These are phyloP conservation scores for Melampsora abietis-canadensis DNA, from an alignment of 1,284 basidiomycete species.

Conservation along the genomic window DNA sequence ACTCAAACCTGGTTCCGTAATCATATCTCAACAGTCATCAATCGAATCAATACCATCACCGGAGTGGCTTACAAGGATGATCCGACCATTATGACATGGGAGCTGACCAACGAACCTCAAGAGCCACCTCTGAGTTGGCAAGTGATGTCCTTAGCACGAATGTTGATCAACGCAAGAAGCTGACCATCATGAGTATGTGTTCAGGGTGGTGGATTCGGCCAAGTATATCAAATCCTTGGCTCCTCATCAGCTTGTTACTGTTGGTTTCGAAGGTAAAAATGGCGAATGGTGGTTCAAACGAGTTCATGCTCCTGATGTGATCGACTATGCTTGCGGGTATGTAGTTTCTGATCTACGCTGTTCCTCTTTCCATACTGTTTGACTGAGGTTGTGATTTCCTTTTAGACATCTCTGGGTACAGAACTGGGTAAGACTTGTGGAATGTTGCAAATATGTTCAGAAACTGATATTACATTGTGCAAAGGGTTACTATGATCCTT, in stretches of 20 bases:
- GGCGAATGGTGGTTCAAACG: conserved; percentile 48
- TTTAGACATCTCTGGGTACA: conserved; percentile 43
- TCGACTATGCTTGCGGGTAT: conserved; percentile 47
- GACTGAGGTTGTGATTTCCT: neutral
- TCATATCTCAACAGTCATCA: conserved; percentile 46
- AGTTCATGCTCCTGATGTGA: conserved; percentile 43
- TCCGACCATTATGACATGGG: conserved; percentile 49
- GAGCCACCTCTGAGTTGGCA: conserved; percentile 38
- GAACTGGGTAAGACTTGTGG: conserved; percentile 31
- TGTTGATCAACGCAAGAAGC: neutral
- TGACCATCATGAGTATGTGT: conserved; percentile 35
- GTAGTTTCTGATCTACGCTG: neutral
- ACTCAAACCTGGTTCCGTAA: conserved; percentile 41
- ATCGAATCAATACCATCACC: conserved; percentile 48
- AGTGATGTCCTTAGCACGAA: neutral
- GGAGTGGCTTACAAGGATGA: conserved; percentile 47
- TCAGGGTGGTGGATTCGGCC: conserved; percentile 46
- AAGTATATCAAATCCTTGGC: conserved; percentile 46
- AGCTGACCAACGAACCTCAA: conserved; percentile 49
- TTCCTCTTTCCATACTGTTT: neutral
- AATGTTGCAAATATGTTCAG: neutral
- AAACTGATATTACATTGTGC: neutral
- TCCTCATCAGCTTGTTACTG: conserved; percentile 47
- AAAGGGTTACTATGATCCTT: conserved; percentile 48
- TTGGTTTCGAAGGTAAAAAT: conserved; percentile 49